These are phyloP conservation scores for Niveomyces coronatus DNA, from an alignment of 2,329 filamentous ascomycete species.

Conservation along the genomic window DNA sequence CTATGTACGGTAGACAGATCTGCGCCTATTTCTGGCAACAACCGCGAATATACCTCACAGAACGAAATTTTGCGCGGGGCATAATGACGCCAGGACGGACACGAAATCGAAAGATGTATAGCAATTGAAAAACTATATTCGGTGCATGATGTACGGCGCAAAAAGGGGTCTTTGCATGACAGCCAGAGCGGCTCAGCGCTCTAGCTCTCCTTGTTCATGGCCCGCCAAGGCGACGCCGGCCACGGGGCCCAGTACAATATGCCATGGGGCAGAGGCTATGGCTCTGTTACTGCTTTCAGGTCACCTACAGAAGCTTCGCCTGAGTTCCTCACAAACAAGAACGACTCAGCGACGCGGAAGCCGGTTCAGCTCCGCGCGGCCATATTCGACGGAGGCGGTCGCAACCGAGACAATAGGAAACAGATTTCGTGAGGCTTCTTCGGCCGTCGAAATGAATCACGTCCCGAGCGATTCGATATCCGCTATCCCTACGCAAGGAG, in stretches of 20 bases:
- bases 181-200: neutral
- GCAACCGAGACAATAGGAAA: constrained; percentile 1
- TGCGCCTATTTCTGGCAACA: too few species aligned
- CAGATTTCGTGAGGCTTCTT: constrained; percentile 1
- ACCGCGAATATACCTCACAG: neutral
- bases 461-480: too few species aligned
- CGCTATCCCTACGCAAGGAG: neutral
- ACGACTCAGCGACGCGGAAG: too few species aligned
- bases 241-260: too few species aligned
- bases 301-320: neutral
- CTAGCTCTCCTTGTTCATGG: neutral
- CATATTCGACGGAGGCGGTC: neutral
- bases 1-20: too few species aligned
- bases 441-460: neutral
- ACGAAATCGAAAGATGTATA: neutral
- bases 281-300: too few species aligned
- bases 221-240: too few species aligned
- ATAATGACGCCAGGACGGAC: neutral
- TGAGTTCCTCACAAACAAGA: neutral
- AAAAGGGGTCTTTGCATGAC: constrained; percentile 1
- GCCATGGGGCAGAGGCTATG: too few species aligned
- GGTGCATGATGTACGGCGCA: constrained; percentile 2
- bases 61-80: neutral
- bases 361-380: neutral
- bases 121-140: neutral